A percentile compares a stretch with the other conserved stretches of the same genome.
These are phyloP conservation scores for Chaetomiaceae sp. DNA, from an alignment of 2,329 filamentous ascomycete species.

Conservation along the genomic window DNA sequence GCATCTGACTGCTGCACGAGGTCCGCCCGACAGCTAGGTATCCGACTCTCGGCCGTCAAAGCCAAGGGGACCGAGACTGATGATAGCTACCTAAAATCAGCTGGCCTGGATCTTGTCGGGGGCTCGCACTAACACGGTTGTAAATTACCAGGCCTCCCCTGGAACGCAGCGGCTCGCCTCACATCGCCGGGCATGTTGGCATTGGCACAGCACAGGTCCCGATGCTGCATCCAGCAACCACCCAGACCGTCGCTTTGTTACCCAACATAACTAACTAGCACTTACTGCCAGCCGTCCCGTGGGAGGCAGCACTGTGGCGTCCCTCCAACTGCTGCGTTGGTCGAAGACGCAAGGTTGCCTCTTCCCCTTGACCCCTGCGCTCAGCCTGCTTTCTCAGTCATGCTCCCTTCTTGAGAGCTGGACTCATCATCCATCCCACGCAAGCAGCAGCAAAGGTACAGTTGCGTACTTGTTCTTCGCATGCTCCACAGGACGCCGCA, in stretches of 20 bases:
- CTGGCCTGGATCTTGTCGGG: neutral
- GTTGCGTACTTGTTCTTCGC: conserved; percentile 3
- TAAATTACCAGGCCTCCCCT: neutral
- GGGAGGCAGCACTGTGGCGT: neutral
- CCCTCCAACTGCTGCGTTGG: neutral
- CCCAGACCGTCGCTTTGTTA: neutral
- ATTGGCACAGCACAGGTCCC: neutral
- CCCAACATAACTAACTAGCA: neutral
- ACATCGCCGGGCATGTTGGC: neutral
- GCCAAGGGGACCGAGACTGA: neutral
- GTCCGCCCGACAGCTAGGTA: no score
- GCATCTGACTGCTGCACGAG: no score
- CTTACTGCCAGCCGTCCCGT: no score
- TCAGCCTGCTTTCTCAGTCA: conserved; percentile 1
- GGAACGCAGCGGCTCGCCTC: neutral
- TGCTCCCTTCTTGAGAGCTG: neutral
- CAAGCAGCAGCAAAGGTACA: neutral
- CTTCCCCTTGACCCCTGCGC: neutral
- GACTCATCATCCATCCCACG: conserved; percentile 4
- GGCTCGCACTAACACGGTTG: conserved; percentile 4
- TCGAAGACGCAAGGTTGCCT: conserved; percentile 2
- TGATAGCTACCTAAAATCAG: conserved; percentile 1
- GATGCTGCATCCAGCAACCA: neutral
- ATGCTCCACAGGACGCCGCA: conserved; percentile 14
- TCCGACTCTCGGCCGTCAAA: no score